phyloP scores from a whole-genome alignment of 164 flowering plant species.

The Nymphaea thermarum region DNA sequence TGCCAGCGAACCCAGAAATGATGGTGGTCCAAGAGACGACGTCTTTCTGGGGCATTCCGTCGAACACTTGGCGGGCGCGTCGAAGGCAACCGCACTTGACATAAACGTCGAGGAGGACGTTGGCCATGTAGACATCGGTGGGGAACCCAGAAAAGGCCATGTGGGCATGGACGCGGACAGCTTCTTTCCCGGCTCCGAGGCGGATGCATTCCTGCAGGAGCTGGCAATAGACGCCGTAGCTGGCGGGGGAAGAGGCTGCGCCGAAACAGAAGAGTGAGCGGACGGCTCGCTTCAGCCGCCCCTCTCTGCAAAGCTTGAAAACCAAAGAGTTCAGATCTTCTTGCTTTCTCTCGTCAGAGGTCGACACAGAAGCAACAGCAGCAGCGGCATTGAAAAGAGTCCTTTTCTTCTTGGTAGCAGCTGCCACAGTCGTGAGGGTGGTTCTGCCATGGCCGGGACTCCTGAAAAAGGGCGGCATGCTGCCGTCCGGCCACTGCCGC shows the following conservation, averaged over 20 bases:
- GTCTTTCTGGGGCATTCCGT: conserved; percentile 8
- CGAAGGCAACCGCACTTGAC: conserved; percentile 6
- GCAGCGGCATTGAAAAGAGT: not conserved
- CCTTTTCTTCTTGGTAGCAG: not conserved
- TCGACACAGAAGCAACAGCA: not conserved
- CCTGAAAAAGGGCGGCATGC: too few species aligned
- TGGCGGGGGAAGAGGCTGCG: not conserved
- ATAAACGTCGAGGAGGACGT: conserved; percentile 4
- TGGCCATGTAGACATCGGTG: conserved; percentile 5
- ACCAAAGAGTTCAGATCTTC: not conserved
- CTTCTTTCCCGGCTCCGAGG: not conserved
- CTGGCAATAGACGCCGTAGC: not conserved
- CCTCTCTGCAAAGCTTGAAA: not conserved
- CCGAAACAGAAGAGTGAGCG: not conserved
- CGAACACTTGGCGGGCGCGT: conserved; percentile 11
- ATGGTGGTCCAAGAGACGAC: conserved; percentile 15
- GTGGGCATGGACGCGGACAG: not conserved
- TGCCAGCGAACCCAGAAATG: conserved; percentile 8
- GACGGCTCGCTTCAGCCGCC: not conserved
- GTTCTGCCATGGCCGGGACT: too few species aligned
- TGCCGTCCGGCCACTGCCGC: too few species aligned
- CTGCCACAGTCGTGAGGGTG: too few species aligned
- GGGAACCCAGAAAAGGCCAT: conserved; percentile 5
- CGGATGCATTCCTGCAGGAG: not conserved
- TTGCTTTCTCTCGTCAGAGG: not conserved